Conservation (phyloP, 2,329 filamentous ascomycete genomes). For the Periconia sp. region DNA sequence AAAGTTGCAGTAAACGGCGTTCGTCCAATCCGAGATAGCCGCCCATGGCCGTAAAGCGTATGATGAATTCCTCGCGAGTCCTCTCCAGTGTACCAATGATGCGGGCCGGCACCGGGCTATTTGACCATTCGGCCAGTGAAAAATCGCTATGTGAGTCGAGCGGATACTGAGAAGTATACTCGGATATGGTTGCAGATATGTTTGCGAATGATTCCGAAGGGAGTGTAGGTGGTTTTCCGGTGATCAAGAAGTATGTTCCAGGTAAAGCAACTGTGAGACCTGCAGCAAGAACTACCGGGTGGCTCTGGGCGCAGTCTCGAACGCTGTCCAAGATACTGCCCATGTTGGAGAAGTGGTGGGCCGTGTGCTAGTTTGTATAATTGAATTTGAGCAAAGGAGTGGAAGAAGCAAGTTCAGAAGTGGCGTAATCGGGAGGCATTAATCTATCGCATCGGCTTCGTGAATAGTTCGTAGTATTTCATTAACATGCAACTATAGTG, state of each 20-base stretch:
- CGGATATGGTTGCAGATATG: slow-evolving; percentile 6
- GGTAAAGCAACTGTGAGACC: slow-evolving; percentile 22
- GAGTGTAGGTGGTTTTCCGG: slow-evolving; percentile 9
- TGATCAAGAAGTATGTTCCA: slow-evolving; percentile 21
- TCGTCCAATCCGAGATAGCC: slow-evolving; percentile 12
- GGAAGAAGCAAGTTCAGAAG: too few relatives aligned
- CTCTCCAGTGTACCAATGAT: slow-evolving; percentile 15
- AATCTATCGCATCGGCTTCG: too few relatives aligned
- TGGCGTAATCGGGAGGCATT: too few relatives aligned
- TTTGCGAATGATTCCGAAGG: slow-evolving; percentile 1
- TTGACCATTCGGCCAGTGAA: slow-evolving; percentile 17
- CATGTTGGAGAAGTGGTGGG: slow-evolving; percentile 14
- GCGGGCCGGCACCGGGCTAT: slow-evolving; percentile 11
- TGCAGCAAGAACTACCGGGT: slow-evolving; percentile 21
- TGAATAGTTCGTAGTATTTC: slow-evolving; percentile 15
- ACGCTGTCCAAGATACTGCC: slow-evolving; percentile 16
- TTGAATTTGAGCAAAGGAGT: too few relatives aligned
- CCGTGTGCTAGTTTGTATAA: not conserved
- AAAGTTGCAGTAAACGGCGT: not conserved
- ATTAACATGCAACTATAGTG: slow-evolving; percentile 22
- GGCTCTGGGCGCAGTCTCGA: slow-evolving; percentile 24
- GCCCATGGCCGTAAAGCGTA: slow-evolving; percentile 7
- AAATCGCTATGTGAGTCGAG: slow-evolving; percentile 7
- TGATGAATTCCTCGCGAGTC: slow-evolving; percentile 11
- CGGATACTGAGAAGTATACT: slow-evolving; percentile 5